Base-by-base conservation (phyloP, 108 stramenopile genomes). In the Nitzschia sp. region DNA sequence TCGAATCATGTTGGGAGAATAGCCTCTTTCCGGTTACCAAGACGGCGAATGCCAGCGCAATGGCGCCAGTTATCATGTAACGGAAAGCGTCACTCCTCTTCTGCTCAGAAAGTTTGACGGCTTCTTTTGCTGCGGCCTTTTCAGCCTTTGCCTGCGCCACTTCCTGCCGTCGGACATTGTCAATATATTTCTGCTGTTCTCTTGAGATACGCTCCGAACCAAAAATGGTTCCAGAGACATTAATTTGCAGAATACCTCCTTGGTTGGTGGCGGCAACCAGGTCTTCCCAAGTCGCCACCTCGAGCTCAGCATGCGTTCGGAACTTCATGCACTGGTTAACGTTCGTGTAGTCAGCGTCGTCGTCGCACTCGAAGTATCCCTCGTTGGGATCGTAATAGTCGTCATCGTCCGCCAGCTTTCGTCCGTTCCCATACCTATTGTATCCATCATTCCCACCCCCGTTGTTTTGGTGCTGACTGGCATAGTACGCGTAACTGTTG, bases 241-340 rank as follows among this genome's bases (percentile, higher is more conserved):
- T 70, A 4, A 76, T 62, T 32, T 61, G 58, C 0, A 76, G 26
- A 38, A 84, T 84, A 23, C 77, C 74, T 34, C 81, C 81, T 60
- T 85, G 84, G 31, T 77, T 67, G 24, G 81, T 75, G 25, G 77
- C 84, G 19, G 33, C 36, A n/a, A 70, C 67, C 29, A 85, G 15
- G 60, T 85, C 84, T 9, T 73, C 64, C 68, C 76, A 71, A 33
- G 72, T 68, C 0, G 85, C 85, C 0, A 60, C 57, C 53, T 64
- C 69, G 19, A 83, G 64, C 11, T 75, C 66, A 3, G 77, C 74
- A 53, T 83, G 77, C 11, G 82, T 68, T 33, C 69, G 48, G 56
- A 86, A 83, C 47, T 86, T 86, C 77, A 79, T 79, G 62, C 85
- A 86, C 56, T 86, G 83, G 69, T 81, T 85, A n/a, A 81, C 79